Conservation (phyloP, 2,329 filamentous ascomycete species). For the Drechslera avenae region DNA sequence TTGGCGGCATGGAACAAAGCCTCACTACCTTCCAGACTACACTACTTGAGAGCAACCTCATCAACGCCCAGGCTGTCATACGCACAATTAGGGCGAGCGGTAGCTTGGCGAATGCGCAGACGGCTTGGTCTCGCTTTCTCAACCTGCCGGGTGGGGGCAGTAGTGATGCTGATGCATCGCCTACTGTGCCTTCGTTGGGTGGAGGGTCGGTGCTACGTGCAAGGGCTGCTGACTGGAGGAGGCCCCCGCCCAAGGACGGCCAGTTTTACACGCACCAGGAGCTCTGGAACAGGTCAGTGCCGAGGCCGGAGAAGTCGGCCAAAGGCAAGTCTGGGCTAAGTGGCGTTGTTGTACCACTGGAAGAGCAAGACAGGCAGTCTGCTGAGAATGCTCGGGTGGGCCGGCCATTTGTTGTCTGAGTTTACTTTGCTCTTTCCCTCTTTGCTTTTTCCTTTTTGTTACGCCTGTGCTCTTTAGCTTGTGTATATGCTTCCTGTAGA, state of each 20-base stretch:
- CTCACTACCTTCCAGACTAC: conserved; percentile 38
- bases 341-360: conserved; percentile 9
- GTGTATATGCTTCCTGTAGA: not conserved
- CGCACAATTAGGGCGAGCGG: conserved; percentile 45
- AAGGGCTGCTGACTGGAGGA: conserved; percentile 1
- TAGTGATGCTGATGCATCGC: not conserved
- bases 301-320: not conserved
- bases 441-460: not conserved
- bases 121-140: conserved; percentile 39
- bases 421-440: not conserved
- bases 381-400: conserved; percentile 9
- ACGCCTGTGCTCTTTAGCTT: not conserved
- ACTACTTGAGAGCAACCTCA: conserved; percentile 33
- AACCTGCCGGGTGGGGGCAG: conserved; percentile 35
- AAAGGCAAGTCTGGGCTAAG: not conserved
- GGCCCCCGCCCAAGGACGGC: conserved; percentile 16
- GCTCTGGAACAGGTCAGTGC: conserved; percentile 28
- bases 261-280: conserved; percentile 36
- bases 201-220: not conserved
- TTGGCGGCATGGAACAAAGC: conserved; percentile 36
- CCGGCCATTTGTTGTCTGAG: conserved; percentile 19
- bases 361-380: conserved; percentile 1
- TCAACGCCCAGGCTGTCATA: conserved; percentile 34
- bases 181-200: not conserved
- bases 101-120: conserved; percentile 38